Percentiles rank a stretch among this genome's conserved stretches.
Conservation (phyloP, 441 rosid species). For the Gossypium schwendimanii region DNA sequence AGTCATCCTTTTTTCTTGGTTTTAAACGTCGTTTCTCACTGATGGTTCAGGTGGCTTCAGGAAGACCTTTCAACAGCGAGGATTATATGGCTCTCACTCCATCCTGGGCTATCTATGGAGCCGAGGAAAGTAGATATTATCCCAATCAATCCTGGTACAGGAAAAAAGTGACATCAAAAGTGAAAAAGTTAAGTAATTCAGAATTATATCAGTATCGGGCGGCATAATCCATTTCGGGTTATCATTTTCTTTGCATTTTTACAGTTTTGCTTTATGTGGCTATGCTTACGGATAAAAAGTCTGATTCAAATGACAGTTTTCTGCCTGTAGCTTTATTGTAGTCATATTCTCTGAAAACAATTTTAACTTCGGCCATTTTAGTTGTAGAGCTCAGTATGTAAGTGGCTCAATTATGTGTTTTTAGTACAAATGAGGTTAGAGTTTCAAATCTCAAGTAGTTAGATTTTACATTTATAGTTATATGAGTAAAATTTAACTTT, state of each 20-base stretch:
- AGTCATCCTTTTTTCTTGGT: background rate
- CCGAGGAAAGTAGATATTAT: conserved; percentile 88
- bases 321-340: conserved; percentile 1
- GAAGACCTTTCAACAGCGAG: conserved; percentile 58
- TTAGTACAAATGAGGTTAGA: background rate
- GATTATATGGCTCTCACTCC: conserved; percentile 89
- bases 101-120: conserved; percentile 84
- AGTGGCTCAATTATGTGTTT: background rate
- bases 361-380: background rate
- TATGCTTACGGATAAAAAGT: background rate
- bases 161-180: conserved; percentile 82
- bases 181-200: conserved; percentile 32
- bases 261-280: conserved; percentile 11
- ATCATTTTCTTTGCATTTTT: background rate
- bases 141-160: conserved; percentile 70
- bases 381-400: background rate
- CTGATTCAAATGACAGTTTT: background rate
- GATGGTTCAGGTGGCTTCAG: conserved; percentile 67
- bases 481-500: background rate
- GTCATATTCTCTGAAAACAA: background rate
- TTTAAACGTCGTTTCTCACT: background rate
- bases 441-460: background rate
- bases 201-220: background rate
- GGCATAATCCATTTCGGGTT: background rate
- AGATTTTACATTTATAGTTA: background rate